Base-by-base conservation (phyloP, 257 asterid genomes). In the Scutellaria baicalensis region DNA sequence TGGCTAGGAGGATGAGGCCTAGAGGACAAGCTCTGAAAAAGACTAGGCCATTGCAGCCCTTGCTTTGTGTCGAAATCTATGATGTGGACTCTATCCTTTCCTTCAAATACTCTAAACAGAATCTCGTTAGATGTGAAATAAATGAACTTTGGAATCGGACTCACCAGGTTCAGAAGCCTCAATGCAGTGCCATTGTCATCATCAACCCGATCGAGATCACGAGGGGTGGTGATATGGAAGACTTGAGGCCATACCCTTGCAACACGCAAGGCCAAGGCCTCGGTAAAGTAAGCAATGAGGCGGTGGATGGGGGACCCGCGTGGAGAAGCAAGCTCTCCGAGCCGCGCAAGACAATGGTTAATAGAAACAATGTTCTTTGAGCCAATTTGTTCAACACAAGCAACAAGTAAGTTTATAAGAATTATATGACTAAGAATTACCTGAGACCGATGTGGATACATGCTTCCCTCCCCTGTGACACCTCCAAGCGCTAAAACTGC, bases 391-490 rank as follows among this genome's bases (percentile, higher is more conserved):
- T 92, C 98, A 6, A 75, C 89, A 73, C 98, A 91, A 65, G 85
- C 79, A 78, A 91, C 93, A 1, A 94, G 91, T 64, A 88, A 80
- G 80, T 77, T 80, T 52, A 94, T 76, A 10, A 94, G 87, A 43
- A 66, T 12, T 58, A 42, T 12, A 20, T 31, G n/a, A 66, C 48
- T 57, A 17, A 56, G 42, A 9, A 55, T 71, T 76, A 92, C 99
- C 95, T 92, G 73, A 0, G 95, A 79, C 51, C 91, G 86, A 82
- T 80, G 93, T 64, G 99, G 97, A 81, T 84, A 88, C 12, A 94
- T 85, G 90, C 99, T 91, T 50, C 99, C 99, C 85, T 94, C 98
- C 13, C 97, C 98, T 69, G 92, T 77, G 47, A 98, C 99, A 73
- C 99, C n/a, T n/a, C n/a, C 99, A 61, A 94, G 93, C 8, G 95